Evolutionary conservation across 2,329 filamentous ascomycete species (phyloP), one percentile per base, ranked within the genome.

Genomic region (Trichothecium sympodiale): DNA sequence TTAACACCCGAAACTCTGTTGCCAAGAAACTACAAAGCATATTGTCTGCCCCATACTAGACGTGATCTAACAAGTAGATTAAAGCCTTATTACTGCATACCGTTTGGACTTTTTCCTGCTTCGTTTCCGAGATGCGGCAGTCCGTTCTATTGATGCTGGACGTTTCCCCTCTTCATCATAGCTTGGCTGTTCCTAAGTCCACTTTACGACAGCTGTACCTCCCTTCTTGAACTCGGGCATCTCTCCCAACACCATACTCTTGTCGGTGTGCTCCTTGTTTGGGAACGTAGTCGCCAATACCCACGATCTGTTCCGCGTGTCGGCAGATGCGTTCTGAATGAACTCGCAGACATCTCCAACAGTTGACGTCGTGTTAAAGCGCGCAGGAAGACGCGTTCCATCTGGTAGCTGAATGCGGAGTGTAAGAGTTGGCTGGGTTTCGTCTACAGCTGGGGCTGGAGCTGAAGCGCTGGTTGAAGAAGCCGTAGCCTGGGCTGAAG

Each of bases 271-370:
- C 36, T 89, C 81, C 60, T 85, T 87, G 50, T 76, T 85, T 4
- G 84, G 84, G 56, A 91, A 91, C 0, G 83, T 89, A 0, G 84
- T 91, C 43, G 80, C 82, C 30, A 93, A 63, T 3, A 84, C 80
- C 67, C 81, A 91, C 4, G 67, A 48, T n/a, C 83, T 69, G 28
- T 58, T 52, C 20, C 62, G 61, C 34, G 72, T 70, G 6, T 67
- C 68, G 0, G 76, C 54, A 17, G 72, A 78, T 0, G 82, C 71
- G n/a, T 70, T 66, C 39, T 73, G 63, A 41, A 89, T 74, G 48
- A 89, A 89, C 8, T 67, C 64, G 55, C 91, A 89, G 8, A 93
- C 70, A 44, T 89, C 80, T 13, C 76, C 80, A 32, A 93, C 61
- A 0, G 83, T 91, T 47, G 86, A 79, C 1, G 72, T 79, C 0